Base-by-base conservation (phyloP, 1,284 basidiomycete genomes). In the Ustilago sp. region DNA sequence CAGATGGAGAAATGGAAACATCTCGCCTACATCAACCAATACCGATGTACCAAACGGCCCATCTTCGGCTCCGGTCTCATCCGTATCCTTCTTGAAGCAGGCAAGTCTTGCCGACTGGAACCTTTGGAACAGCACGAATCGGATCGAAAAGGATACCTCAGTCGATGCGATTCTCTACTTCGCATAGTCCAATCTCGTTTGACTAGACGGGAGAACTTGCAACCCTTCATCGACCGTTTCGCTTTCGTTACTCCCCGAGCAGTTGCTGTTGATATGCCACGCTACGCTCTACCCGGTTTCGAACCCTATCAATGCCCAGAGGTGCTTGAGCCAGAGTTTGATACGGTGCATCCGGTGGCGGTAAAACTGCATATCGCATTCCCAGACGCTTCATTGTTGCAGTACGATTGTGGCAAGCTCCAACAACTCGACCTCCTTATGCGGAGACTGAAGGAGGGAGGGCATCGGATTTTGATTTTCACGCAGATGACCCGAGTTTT, bases 401-500 rank as follows among this genome's bases (percentile, higher is more conserved):
- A 98, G 85, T 98, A 95, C 86, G 95, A 98, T 86, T 98, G 96
- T 81, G 95, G 95, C 56, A 98, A 98, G 86, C 89, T 98, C 17
- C 95, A 98, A 83, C 90, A 92, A 74, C 90, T 98, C 4, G 90
- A 91, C 36, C 88, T 88, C 31, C 89, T 98, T 36, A 89, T 98
- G 50, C 91, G 94, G 28, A 91, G 93, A 82, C 92, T 92, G 84
- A 94, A 95, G 83, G 90, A 90, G 0, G 93, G 91, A 3, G 94
- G 94, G 0, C 95, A 98, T 84, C 92, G 95, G 1, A 90, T 94
- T 28, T 89, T 98, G 55, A 96, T 98, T 80, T 98, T 98, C 86
- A 98, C 95, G 0, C 95, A 98, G 84, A 98, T 98, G 95, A 98
- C 95, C 28, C 90, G 90, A 67, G 93, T 98, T 41, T 89, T 98